A percentile compares a stretch with the other conserved stretches of the same genome.
These are phyloP conservation scores for Phoma sp. DNA, from an alignment of 2,329 filamentous ascomycete genomes.

Conservation along the genomic window DNA sequence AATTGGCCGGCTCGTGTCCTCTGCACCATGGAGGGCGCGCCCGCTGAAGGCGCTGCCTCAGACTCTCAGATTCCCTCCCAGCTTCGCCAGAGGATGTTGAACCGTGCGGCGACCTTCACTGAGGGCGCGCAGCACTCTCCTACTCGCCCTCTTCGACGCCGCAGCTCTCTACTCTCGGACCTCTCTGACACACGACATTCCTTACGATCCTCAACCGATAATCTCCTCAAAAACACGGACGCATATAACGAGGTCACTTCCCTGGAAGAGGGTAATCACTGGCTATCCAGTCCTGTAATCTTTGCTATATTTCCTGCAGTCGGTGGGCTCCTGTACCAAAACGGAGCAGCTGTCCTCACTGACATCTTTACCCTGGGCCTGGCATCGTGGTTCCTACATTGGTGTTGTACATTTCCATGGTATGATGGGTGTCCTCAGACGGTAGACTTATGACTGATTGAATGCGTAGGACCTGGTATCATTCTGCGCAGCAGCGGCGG, in stretches of 20 bases:
- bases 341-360: slow-evolving; percentile 83
- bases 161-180: slow-evolving; percentile 82
- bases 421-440: slow-evolving; percentile 51
- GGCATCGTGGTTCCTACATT: slow-evolving; percentile 87
- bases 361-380: slow-evolving; percentile 83
- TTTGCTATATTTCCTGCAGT: slow-evolving; percentile 86
- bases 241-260: slow-evolving; percentile 42
- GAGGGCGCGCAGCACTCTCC: slow-evolving; percentile 37
- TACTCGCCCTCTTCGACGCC: slow-evolving; percentile 57
- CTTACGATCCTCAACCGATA: slow-evolving; percentile 71
- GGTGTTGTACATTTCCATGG: slow-evolving; percentile 92
- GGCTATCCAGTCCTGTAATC: slow-evolving; percentile 81
- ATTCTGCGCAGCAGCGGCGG: slow-evolving; percentile 54
- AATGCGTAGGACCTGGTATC: slow-evolving; percentile 59
- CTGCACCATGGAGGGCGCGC: slow-evolving; percentile 33
- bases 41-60: slow-evolving; percentile 24
- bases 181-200: slow-evolving; percentile 73
- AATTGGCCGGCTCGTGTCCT: slow-evolving; percentile 7
- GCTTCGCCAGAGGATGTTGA: slow-evolving; percentile 46
- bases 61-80: slow-evolving; percentile 38
- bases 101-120: slow-evolving; percentile 44
- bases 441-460: slow-evolving; percentile 10
- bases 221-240: slow-evolving; percentile 59
- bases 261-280: slow-evolving; percentile 67
- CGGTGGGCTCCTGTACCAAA: slow-evolving; percentile 83